Evolutionary conservation across 768 basidiomycete genomes (phyloP), one percentile per base, ranked within the genome.

Genomic region (Chlorophyllum brunneum): DNA sequence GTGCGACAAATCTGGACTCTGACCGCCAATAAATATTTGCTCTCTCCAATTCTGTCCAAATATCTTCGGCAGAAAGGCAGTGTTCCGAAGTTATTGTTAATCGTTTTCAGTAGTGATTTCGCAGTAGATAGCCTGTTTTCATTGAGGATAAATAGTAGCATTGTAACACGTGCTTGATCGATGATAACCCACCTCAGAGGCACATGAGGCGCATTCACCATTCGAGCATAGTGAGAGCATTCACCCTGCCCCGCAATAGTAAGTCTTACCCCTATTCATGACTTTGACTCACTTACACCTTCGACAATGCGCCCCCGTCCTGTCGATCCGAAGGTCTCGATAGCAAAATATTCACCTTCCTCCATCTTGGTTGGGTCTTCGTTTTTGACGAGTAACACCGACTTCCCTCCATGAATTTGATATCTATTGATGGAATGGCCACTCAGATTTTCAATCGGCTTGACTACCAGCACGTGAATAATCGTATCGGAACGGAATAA

Each of bases 281-380:
- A 26, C 11, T 6, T 20, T 30, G 54, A 46, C 43, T 29, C 20
- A 63, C 73, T 60, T 59, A 91, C 92, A 55, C 78, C 79, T 62
- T 98, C 95, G 13, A 91, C 77, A 18, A 97, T 91, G 22, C 82
- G 77, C 6, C 95, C 97, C 36, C 87, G 78, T 13, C 97, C 95
- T 0, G 95, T 98, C n/a, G 89, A 91, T 9, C 97, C 97, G 66
- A 99, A 99, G 1, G 97, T 99, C 69, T 99, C 97, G 51, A 99
- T 95, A 7, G 97, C 97, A 66, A 92, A 99, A 65, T 98, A 98
- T 62, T 98, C 97, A 34, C 95, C 97, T 69, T 99, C 97, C 64
- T 98, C 97, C 97, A 99, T 99, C 71, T 92, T 95, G 11, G 88
- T 92, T 55, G 86, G 83, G 64, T 97, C 94, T 27, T 86, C 80